Base-by-base conservation (phyloP, 768 basidiomycete species). In the Hericium coralloides region DNA sequence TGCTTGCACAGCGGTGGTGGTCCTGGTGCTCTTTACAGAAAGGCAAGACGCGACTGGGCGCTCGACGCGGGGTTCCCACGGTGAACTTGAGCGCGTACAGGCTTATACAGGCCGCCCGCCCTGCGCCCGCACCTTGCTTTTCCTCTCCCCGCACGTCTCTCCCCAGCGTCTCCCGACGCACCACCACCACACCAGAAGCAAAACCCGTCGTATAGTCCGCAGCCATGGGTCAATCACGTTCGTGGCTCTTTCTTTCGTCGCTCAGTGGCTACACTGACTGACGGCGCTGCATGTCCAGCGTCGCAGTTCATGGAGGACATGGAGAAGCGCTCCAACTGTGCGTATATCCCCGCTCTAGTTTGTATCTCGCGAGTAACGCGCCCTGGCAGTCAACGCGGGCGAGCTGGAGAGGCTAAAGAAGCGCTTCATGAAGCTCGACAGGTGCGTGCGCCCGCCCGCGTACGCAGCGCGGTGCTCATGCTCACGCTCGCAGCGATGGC, bases 401-500 rank as follows among this genome's bases (percentile, higher is more conserved):
- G 97, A 99, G 74, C 76, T 99, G 64, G 92, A 98, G 64, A 82
- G 97, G 55, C 79, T 98, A 64, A 97, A 97, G 82, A 98, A 98
- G 71, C 87, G 97, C 55, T 98, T 99, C 72, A 98, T 98, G 93
- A 99, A 99, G 75, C 87, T 99, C 64, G 97, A 99, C 71, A 90
- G 87, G 91, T 87, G 63, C 58, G 74, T 68, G 43, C 3, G 37
- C 36, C 37, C 54, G 55, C 25, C 10, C 17, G 9, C 5, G 39
- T 53, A 22, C 15, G 36, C 60, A 43, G 52, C 48, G 5, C 15
- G 31, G 55, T 49, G 31, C 47, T 31, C 43, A 49, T 20, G 12
- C 36, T 41, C 38, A 49, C 25, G 45, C 7, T 6, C 25, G 31
- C 49, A 93, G 94, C 66, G 94, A 99, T 73, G 94, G 94, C 52